Base-by-base conservation (phyloP, 2,329 filamentous ascomycete species). In the Fusarium udum region DNA sequence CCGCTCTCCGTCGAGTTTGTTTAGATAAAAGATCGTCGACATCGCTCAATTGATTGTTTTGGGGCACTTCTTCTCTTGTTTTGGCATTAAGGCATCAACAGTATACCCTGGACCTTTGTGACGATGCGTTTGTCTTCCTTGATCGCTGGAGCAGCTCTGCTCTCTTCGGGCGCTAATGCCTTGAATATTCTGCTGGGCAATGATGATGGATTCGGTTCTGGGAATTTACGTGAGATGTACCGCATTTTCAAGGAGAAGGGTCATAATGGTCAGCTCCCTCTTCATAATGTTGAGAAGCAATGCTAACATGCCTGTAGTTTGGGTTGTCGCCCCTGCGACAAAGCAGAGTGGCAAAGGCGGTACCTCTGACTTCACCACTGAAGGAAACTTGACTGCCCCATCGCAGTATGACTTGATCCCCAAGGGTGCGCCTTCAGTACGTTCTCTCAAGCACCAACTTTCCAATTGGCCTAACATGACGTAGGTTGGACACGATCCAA, bases 401-500 rank as follows among this genome's bases (percentile, higher is more conserved):
- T 71, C 78, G 13, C 71, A 77, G 22, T 80, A 80, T 20, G 73
- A 79, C 24, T 56, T 80, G 22, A 78, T 80, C 16, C 78, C 78
- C 7, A 73, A 71, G 6, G 79, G 78, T 28, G 78, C 75, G 11
- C 78, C 79, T 1, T 80, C 78, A 18, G 78, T 79, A 57, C 0
- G 64, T 34, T 13, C 4, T 4, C 1, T 2, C 7, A 2, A 40
- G 9, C 1, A 24, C 11, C 10, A 0, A 0, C 1, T 0, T 6
- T 6, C 3, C 2, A 12, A 12, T 6, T 3, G 3, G 1, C 14
- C 55, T 69, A 7, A 66, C n/a, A 8, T 12, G 11, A 7, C 15
- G 14, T 49, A 80, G 78, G 66, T 80, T 28, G 88, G 89, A 51
- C 82, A 80, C 22, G 87, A 89, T 71, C 87, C 87, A 18, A 76